phyloP scores from a whole-genome alignment of 2,329 filamentous ascomycete genomes.

The Ploettnerulaceae sp. region DNA sequence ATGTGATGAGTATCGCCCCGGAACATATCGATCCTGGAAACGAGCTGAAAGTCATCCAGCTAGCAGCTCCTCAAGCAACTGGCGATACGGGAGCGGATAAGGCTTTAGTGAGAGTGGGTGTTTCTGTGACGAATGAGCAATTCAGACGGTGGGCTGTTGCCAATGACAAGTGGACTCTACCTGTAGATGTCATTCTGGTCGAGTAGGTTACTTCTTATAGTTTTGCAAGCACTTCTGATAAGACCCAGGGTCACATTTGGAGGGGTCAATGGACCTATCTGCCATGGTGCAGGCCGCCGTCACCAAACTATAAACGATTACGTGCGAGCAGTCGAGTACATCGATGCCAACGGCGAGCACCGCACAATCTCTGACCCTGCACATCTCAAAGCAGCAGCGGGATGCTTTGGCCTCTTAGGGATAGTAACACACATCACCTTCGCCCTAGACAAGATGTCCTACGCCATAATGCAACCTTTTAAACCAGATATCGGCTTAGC shows the following conservation, averaged over 20 bases:
- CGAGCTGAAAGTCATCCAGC: slow-evolving; percentile 40
- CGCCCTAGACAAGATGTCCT: slow-evolving; percentile 43
- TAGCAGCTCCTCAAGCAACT: slow-evolving; percentile 11
- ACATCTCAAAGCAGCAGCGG: slow-evolving; percentile 40
- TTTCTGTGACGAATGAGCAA: slow-evolving; percentile 42
- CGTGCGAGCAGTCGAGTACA: slow-evolving; percentile 44
- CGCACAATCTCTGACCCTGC: slow-evolving; percentile 38
- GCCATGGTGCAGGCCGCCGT: slow-evolving; percentile 42
- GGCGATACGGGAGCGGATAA: slow-evolving; percentile 24
- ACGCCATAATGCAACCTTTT: slow-evolving; percentile 42
- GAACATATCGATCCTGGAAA: slow-evolving; percentile 31
- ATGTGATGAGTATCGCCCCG: slow-evolving; percentile 32
- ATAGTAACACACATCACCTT: slow-evolving; percentile 46
- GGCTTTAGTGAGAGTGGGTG: slow-evolving; percentile 39
- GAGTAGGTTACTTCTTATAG: slow-evolving; percentile 30
- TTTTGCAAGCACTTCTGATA: background rate
- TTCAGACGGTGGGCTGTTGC: slow-evolving; percentile 42
- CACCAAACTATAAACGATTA: slow-evolving; percentile 43
- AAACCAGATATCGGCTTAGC: slow-evolving; percentile 41
- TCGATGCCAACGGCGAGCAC: slow-evolving; percentile 41
- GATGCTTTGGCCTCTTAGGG: slow-evolving; percentile 44
- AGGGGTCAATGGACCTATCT: slow-evolving; percentile 42
- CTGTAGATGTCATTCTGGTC: slow-evolving; percentile 44
- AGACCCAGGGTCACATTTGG: slow-evolving; percentile 39
- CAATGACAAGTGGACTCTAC: slow-evolving; percentile 39